Evolutionary conservation across 2,329 filamentous ascomycete species (phyloP).

Genomic region (Penicillium nordicum): DNA sequence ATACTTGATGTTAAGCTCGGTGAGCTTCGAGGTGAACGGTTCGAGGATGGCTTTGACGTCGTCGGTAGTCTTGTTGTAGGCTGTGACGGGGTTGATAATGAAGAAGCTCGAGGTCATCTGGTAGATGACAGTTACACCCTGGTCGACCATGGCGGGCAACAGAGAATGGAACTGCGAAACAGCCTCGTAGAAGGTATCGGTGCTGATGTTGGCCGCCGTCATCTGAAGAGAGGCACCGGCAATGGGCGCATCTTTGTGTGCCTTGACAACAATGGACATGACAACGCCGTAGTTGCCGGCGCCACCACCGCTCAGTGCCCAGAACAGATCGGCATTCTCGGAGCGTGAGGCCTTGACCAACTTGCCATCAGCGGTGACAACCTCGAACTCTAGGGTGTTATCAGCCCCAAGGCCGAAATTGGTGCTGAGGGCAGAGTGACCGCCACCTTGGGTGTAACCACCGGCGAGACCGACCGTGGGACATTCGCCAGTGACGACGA

Average conservation of each 20-base stretch:
- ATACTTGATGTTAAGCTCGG: constrained; percentile 35
- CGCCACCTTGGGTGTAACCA: constrained; percentile 60
- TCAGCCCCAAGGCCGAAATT: constrained; percentile 59
- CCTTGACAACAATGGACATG: constrained; percentile 53
- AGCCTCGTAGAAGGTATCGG: constrained; percentile 51
- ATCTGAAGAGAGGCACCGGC: constrained; percentile 48
- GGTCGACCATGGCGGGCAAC: constrained; percentile 51
- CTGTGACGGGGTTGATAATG: constrained; percentile 47
- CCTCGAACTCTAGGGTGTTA: constrained; percentile 55
- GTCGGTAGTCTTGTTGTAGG: constrained; percentile 45
- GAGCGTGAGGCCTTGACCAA: constrained; percentile 16
- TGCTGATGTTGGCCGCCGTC: constrained; percentile 28
- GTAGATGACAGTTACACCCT: constrained; percentile 51
- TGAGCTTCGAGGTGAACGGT: constrained; percentile 45
- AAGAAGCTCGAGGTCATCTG: constrained; percentile 51
- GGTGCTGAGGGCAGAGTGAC: constrained; percentile 54
- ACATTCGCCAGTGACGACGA: constrained; percentile 54
- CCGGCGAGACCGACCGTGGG: constrained; percentile 58
- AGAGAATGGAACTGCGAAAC: constrained; percentile 50
- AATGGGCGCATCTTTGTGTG: constrained; percentile 45
- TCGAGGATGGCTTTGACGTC: constrained; percentile 47
- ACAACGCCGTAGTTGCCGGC: constrained; percentile 59
- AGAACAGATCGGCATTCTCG: constrained; percentile 19
- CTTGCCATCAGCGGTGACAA: constrained; percentile 46
- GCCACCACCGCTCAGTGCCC: constrained; percentile 31